Evolutionary conservation across 495 filamentous ascomycete genomes (phyloP).

Genomic region (Aspergillus avenaceus): DNA sequence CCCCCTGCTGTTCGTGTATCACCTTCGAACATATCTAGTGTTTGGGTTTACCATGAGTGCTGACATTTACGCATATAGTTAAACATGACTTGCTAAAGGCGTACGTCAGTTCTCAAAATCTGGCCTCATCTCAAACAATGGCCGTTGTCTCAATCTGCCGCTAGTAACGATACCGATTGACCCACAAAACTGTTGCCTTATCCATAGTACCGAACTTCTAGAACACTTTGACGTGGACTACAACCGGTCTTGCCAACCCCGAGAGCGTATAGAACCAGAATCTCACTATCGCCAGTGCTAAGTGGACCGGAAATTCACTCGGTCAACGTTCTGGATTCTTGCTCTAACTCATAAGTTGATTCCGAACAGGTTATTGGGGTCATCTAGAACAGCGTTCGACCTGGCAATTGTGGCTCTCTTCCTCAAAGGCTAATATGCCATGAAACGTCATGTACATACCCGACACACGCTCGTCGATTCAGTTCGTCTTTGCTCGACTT

Average conservation of each 20-base stretch:
- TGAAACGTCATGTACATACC: conserved; percentile 69
- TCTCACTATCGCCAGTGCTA: not conserved
- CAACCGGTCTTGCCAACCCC: not conserved
- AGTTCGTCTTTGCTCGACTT: conserved; percentile 56
- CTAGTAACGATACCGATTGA: not conserved
- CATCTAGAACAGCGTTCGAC: not conserved
- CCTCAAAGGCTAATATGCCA: conserved; percentile 63
- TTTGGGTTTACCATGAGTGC: not conserved
- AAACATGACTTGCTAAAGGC: not conserved
- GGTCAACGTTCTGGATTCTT: not conserved
- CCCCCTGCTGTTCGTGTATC: no score
- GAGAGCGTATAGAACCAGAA: not conserved
- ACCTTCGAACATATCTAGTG: no score
- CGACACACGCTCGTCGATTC: conserved; percentile 70
- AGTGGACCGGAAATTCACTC: not conserved
- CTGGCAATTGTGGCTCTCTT: conserved; percentile 31
- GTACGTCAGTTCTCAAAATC: not conserved
- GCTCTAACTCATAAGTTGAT: not conserved
- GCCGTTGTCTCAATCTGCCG: not conserved
- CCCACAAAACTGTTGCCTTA: not conserved
- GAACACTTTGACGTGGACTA: not conserved
- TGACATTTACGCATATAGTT: not conserved
- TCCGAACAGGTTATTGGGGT: not conserved
- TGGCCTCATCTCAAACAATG: not conserved
- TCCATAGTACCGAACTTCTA: not conserved